These are phyloP conservation scores for Penicillium verhagenii DNA, from an alignment of 495 filamentous ascomycete species.

Conservation along the genomic window DNA sequence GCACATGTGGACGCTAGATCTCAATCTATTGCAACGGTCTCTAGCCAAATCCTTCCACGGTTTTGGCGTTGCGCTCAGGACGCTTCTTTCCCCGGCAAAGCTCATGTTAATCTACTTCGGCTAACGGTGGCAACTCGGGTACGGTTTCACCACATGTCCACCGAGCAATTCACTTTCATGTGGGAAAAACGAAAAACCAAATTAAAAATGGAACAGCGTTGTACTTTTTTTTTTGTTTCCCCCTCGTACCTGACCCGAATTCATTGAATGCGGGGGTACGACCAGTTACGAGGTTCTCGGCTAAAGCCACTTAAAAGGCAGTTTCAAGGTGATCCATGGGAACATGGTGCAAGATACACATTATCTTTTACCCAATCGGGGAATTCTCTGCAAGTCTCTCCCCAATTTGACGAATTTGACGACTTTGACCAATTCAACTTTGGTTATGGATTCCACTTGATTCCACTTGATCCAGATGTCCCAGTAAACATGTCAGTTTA, in stretches of 20 bases:
- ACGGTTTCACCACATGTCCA: neutral
- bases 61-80: constrained; percentile 1
- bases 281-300: neutral
- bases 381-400: constrained; percentile 3
- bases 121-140: neutral
- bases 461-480: too few relatives aligned
- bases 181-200: neutral
- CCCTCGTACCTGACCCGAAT: neutral
- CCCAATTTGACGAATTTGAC: too few relatives aligned
- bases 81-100: neutral
- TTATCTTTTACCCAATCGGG: constrained; percentile 7
- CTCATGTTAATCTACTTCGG: neutral
- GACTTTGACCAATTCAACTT: too few relatives aligned
- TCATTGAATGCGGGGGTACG: constrained; percentile 17
- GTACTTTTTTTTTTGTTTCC: too few relatives aligned
- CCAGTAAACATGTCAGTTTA: too few relatives aligned
- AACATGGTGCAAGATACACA: neutral
- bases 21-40: neutral
- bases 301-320: constrained; percentile 10
- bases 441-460: too few relatives aligned
- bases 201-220: neutral
- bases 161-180: too few relatives aligned
- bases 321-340: constrained; percentile 12
- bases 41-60: neutral
- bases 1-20: neutral